Percentiles rank a stretch among this genome's conserved stretches.
These are phyloP conservation scores for Yamadazyma aaseri DNA, from an alignment of 1,139 yeast genomes.

Conservation along the genomic window DNA sequence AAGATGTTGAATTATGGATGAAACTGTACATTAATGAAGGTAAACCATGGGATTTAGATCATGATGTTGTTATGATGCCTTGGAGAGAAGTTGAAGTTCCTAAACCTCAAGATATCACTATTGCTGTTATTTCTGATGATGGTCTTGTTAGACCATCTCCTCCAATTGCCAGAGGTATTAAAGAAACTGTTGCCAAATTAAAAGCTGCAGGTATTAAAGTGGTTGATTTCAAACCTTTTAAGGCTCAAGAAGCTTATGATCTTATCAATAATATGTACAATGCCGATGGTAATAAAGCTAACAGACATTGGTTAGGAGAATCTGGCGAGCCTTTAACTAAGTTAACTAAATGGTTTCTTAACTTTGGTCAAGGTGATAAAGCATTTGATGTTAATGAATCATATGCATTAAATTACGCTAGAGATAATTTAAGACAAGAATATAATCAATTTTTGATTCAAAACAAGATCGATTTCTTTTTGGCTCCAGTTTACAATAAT, in stretches of 20 bases:
- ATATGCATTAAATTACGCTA: slow-evolving; percentile 42
- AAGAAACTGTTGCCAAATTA: slow-evolving; percentile 26
- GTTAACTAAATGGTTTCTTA: slow-evolving; percentile 58
- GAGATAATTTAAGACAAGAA: slow-evolving; percentile 56
- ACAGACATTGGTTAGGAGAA: slow-evolving; percentile 42
- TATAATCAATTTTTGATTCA: slow-evolving; percentile 51
- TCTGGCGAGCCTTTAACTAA: slow-evolving; percentile 67
- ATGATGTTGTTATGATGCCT: slow-evolving; percentile 51
- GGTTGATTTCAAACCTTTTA: slow-evolving; percentile 50
- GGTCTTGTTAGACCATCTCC: slow-evolving; percentile 47
- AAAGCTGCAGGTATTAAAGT: slow-evolving; percentile 29
- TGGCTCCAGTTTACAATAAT: slow-evolving; percentile 67
- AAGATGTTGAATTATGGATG: slow-evolving; percentile 63
- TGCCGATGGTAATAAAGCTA: slow-evolving; percentile 59
- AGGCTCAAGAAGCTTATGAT: slow-evolving; percentile 50
- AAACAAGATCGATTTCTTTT: slow-evolving; percentile 62
- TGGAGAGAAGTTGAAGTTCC: slow-evolving; percentile 58
- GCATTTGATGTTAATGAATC: slow-evolving; percentile 40
- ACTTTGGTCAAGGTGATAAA: slow-evolving; percentile 56
- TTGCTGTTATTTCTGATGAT: slow-evolving; percentile 40
- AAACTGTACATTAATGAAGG: slow-evolving; percentile 56
- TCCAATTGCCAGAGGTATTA: slow-evolving; percentile 46
- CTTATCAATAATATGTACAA: slow-evolving; percentile 48
- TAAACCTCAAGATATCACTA: slow-evolving; percentile 32
- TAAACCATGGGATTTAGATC: slow-evolving; percentile 68